Base-by-base conservation (phyloP, 345 rosid genomes). In the Combretum micranthum region DNA sequence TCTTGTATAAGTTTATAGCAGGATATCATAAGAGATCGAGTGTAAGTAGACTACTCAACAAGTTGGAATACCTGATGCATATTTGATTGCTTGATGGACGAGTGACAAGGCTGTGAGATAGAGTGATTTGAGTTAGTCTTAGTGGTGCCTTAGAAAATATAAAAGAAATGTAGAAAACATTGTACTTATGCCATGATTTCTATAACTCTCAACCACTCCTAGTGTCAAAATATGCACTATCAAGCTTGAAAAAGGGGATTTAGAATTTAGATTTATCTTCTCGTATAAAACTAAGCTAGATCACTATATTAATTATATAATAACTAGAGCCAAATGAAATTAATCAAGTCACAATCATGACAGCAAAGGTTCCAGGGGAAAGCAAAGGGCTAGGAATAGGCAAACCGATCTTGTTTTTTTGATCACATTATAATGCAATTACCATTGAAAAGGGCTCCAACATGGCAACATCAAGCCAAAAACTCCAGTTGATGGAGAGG, bases 31-130 rank as follows among this genome's bases (percentile, higher is more conserved):
- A 50, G 97, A 85, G 62, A 87, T 85, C 60, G 89, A 97, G 57
- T 93, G 99, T 85, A 93, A 75, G 76, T 93, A 93, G 59, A 83
- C 87, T 55, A 94, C 96, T 61, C 81, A 79, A 54, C 97, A 85
- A 22, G 76, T 69, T 17, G 80, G 79, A 47, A 87, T 77, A 50
- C 63, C 80, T 26, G 80, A 73, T 62, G 96, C 84, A 63, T 93
- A 87, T 71, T 85, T 82, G 55, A 85, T 72, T 64, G 89, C 89
- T 77, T 81, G 82, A n/a, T 70, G 71, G 55, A 93, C 82, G 62
- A 93, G 91, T 14, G 82, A 69, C 62, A 77, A 52, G 56, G 99
- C 99, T 93, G 85, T 77, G 54, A 16, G 13, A 20, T 9, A 15
- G 25, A 20, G 25, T 9, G 9, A 2, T 50, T 12, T n/a, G 22